Evolutionary conservation across 176 grass and related monocot species (phyloP), one percentile per base, ranked within the genome.

Genomic region (Oryza australiensis): DNA sequence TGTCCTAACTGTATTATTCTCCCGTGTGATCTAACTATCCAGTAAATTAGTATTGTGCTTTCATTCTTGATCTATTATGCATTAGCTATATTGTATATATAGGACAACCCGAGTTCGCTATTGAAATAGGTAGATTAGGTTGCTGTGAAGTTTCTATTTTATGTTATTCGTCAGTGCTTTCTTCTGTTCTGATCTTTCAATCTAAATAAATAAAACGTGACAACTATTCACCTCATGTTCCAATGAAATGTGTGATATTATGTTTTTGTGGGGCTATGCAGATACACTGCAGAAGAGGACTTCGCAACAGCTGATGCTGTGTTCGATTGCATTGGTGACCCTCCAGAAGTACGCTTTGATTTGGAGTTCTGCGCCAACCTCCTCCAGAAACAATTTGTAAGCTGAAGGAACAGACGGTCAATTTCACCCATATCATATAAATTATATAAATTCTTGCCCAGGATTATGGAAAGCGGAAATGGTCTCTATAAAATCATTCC

Each of bases 311-410:
- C 95, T 5, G 92, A 98, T 13, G 92, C 95, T 3, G 88, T 94
- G 43, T 94, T 94, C 62, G 92, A 98, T 78, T 94, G 90, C 87
- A 93, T 98, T 23, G 95, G 95, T 48, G 95, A 98, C 77, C 92
- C 92, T 55, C 95, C 95, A 11, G 95, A 98, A 85, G 85, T 76
- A 9, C 88, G 86, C 23, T 98, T 98, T 5, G 88, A 94, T 73
- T 89, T 93, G 64, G 72, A 68, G 41, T 94, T 93, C 84, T 98
- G 95, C 20, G 79, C 84, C 5, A 80, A 88, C 42, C 82, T 98
- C 73, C 90, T 98, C 28, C 88, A 84, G 72, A 94, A 91, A 85
- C 88, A 93, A 84, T 92, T 88, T 66, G 87, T 94, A 16, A 97
- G 86, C 92, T 97, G 60, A 90, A 87, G 69, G 23, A 64, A 18